Conservation (phyloP, 768 basidiomycete species). For the Chlorophyllum brunneum region DNA sequence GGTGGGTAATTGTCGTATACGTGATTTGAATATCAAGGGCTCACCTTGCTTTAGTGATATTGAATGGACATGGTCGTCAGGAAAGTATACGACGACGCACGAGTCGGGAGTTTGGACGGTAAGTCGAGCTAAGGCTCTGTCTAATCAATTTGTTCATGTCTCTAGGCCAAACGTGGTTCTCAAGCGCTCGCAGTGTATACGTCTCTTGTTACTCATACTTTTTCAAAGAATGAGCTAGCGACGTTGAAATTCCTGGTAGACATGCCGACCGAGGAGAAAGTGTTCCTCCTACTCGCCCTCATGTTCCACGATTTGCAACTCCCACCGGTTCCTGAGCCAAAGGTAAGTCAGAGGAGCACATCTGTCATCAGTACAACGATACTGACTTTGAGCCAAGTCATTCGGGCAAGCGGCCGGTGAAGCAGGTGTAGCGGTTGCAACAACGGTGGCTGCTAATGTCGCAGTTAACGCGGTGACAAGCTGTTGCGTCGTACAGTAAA, state of each 20-base stretch:
- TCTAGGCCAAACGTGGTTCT: slow-evolving; percentile 13
- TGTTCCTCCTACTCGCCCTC: slow-evolving; percentile 15
- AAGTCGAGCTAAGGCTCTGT: background rate
- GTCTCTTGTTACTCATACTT: slow-evolving; percentile 9
- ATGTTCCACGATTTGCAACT: slow-evolving; percentile 13
- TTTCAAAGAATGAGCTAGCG: slow-evolving; percentile 16
- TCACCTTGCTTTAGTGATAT: background rate
- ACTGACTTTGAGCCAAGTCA: slow-evolving; percentile 1
- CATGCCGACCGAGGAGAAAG: slow-evolving; percentile 16
- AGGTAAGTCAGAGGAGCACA: too few species aligned
- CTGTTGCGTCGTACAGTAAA: slow-evolving; percentile 3
- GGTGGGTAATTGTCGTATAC: slow-evolving; percentile 3
- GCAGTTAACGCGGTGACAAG: background rate
- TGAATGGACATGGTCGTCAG: slow-evolving; percentile 18
- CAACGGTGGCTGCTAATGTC: slow-evolving; percentile 10
- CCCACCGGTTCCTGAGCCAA: slow-evolving; percentile 11
- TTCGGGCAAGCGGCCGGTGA: slow-evolving; percentile 4
- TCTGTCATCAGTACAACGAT: background rate
- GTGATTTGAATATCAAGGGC: background rate
- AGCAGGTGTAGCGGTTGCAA: background rate
- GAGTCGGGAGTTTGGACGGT: slow-evolving; percentile 16
- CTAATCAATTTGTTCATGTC: background rate
- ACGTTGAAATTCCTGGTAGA: slow-evolving; percentile 15
- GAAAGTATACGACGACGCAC: slow-evolving; percentile 11
- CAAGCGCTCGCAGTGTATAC: slow-evolving; percentile 13